These are phyloP conservation scores for Picea abies DNA, from an alignment of 83 land plant genomes.

Conservation along the genomic window DNA sequence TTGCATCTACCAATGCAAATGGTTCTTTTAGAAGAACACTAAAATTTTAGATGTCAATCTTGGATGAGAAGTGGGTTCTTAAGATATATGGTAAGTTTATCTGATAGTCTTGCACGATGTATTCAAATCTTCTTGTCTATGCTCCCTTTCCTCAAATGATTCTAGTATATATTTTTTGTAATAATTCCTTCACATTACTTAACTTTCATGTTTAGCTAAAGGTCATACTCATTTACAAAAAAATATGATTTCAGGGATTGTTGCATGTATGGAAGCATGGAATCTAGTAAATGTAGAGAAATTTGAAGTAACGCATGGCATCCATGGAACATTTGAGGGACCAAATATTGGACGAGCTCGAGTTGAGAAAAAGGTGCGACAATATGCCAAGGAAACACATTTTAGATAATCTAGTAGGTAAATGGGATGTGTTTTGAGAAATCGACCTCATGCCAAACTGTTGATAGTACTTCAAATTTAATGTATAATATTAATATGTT, in stretches of 20 bases:
- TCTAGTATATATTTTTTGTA: too few relatives aligned
- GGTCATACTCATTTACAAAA: not conserved
- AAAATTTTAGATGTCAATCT: conserved; percentile 67
- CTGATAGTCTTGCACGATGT: too few relatives aligned
- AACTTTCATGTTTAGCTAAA: too few relatives aligned
- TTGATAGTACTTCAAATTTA: too few relatives aligned
- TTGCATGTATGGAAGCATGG: conserved; percentile 59
- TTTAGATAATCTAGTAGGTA: too few relatives aligned
- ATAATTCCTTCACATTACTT: too few relatives aligned
- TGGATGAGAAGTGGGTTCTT: conserved; percentile 32
- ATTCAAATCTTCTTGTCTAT: too few relatives aligned
- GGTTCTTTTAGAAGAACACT: conserved; percentile 77
- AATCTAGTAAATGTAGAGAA: conserved; percentile 57
- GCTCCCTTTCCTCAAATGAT: too few relatives aligned
- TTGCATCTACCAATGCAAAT: conserved; percentile 64
- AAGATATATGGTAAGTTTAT: too few relatives aligned
- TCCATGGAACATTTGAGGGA: conserved; percentile 71
- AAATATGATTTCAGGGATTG: conserved; percentile 61
- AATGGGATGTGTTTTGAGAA: too few relatives aligned
- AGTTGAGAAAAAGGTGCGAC: conserved; percentile 36
- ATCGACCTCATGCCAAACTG: too few relatives aligned
- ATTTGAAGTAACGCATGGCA: conserved; percentile 53
- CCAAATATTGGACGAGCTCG: conserved; percentile 72
- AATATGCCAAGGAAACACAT: not conserved
- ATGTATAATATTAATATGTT: too few relatives aligned